Evolutionary conservation across 2,329 filamentous ascomycete species (phyloP).

Genomic region (Microcyclosporella mali): DNA sequence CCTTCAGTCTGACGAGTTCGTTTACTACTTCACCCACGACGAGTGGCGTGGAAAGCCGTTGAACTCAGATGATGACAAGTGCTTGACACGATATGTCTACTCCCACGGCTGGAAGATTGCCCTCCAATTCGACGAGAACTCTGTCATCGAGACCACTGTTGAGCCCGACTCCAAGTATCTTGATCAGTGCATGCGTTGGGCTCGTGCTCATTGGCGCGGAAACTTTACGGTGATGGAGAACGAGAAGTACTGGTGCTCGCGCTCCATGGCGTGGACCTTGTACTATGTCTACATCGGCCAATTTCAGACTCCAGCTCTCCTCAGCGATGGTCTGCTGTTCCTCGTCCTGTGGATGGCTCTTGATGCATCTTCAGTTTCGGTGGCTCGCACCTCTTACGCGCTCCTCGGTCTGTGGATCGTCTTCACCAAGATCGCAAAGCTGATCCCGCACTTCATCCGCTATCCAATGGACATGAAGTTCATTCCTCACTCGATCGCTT

Average conservation of each 20-base stretch:
- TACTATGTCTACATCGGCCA: conserved; percentile 53
- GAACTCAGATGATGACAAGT: conserved; percentile 57
- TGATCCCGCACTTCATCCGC: conserved; percentile 47
- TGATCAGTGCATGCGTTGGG: conserved; percentile 52
- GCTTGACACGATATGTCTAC: conserved; percentile 50
- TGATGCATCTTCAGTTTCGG: background rate
- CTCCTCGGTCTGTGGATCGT: conserved; percentile 43
- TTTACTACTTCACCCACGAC: conserved; percentile 45
- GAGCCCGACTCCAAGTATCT: conserved; percentile 48
- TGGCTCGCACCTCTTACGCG: conserved; percentile 4
- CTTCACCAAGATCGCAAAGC: conserved; percentile 53
- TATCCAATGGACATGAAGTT: conserved; percentile 49
- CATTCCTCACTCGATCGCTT: conserved; percentile 47
- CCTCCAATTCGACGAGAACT: conserved; percentile 48
- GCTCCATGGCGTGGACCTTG: conserved; percentile 45
- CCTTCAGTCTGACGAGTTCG: conserved; percentile 41
- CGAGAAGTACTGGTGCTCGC: conserved; percentile 29
- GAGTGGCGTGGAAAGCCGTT: conserved; percentile 46
- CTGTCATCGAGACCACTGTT: conserved; percentile 48
- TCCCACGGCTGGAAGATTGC: conserved; percentile 47
- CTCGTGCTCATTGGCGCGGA: conserved; percentile 52
- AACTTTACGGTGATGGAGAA: conserved; percentile 46
- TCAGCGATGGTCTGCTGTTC: conserved; percentile 49
- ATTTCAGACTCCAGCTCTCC: conserved; percentile 51
- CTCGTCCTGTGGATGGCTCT: conserved; percentile 29